These are phyloP conservation scores for Quercus variabilis DNA, from an alignment of 306 rosid genomes.

Conservation along the genomic window DNA sequence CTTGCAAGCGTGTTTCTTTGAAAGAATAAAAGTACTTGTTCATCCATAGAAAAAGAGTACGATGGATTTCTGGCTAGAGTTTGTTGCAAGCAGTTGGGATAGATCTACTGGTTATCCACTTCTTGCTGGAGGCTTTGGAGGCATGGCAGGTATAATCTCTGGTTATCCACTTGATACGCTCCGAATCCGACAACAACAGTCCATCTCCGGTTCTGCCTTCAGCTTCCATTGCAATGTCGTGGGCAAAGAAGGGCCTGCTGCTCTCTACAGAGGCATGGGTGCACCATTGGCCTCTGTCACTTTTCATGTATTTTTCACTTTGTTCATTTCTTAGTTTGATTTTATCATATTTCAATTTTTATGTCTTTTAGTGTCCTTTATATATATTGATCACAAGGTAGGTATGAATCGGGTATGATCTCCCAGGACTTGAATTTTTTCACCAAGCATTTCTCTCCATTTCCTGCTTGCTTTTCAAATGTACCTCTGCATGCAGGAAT, in stretches of 20 bases:
- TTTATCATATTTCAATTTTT: not conserved
- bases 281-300: constrained; percentile 84
- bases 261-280: constrained; percentile 80
- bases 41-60: not conserved
- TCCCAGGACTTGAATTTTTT: not conserved
- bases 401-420: not conserved
- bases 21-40: no score
- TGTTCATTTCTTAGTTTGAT: not conserved
- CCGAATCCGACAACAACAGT: constrained; percentile 48
- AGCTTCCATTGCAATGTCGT: constrained; percentile 47
- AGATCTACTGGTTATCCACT: constrained; percentile 37
- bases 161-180: constrained; percentile 88
- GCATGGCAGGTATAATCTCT: constrained; percentile 72
- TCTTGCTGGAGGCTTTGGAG: constrained; percentile 89
- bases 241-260: constrained; percentile 51
- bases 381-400: not conserved
- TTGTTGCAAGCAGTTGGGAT: constrained; percentile 72
- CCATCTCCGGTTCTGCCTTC: constrained; percentile 54
- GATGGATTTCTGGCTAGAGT: constrained; percentile 82
- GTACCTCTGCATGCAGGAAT: no score
- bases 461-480: no score
- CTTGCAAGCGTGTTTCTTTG: no score
- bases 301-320: constrained; percentile 56
- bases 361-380: not conserved
- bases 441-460: no score